Base-by-base conservation (phyloP, 805 yeast species). In the Ogataea trehalophila region DNA sequence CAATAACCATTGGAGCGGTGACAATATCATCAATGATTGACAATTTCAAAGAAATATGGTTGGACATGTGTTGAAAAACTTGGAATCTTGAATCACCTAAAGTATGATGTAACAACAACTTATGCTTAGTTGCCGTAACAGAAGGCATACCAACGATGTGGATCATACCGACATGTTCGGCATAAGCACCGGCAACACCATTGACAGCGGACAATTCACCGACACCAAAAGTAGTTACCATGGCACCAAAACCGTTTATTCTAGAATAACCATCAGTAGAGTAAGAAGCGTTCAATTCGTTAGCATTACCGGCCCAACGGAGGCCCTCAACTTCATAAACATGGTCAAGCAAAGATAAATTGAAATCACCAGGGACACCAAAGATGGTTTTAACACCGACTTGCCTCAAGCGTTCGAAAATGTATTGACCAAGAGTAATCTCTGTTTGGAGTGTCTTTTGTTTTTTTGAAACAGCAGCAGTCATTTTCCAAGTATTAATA, bases 281-380 rank as follows among this genome's bases (percentile, higher is more conserved):
- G 58, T 85, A 85, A 38, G 94, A 87, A 40, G 95, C 94, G 67
- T 88, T 88, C 71, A 87, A 76, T 72, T 87, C 95, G 70, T 88
- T 87, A 65, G 94, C 87, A 67, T 87, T 87, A 61, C 95, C 96
- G 43, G 87, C 90, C 96, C 95, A 87, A 72, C 85, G 77, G 69
- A 87, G 63, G 40, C 86, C 87, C 34, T 78, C 81, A 43, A 84
- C 87, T 60, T 83, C 87, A 66, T 84, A 81, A 60, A 85, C 74
- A 63, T 85, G 81, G 63, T 85, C 91, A 52, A 85, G 71, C 45
- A 85, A 69, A 17, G 87, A 71, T 65, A 83, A 73, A 74, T 85
- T 85, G 79, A 84, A 85, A 68, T 85, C 92, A 60, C 91, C 91
- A 51, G 92, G 92, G 47, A 85, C 77, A 61, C 92, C 92, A 61